Base-by-base conservation (phyloP, 441 rosid species). In the Pelargonium cotyledonis region DNA sequence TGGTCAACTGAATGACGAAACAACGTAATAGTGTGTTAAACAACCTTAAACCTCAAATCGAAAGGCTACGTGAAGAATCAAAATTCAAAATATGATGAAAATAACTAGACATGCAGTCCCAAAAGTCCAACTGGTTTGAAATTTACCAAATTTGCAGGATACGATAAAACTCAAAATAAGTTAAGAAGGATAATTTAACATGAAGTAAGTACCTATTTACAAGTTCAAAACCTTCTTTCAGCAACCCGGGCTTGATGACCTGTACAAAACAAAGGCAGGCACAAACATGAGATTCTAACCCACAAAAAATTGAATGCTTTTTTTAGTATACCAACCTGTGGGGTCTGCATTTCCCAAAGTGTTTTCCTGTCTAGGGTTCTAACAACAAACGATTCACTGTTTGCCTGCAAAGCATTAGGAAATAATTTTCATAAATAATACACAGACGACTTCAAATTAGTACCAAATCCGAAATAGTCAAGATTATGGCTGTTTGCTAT, bases 321-420 rank as follows among this genome's bases (percentile, higher is more conserved):
- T 0, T 53, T 14, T n/a, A 14, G 60, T 14, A 53, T 5, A 29
- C 47, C 23, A 77, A 90, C 98, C 96, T 94, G 97, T 60, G 96
- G 98, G 47, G 98, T 91, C 77, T 94, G 98, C 96, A 94, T 94
- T 74, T 94, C 97, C 98, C 97, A 91, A 62, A 91, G 93, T 9
- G 89, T 94, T 79, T 84, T 94, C 19, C 97, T 85, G 75, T 93
- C 95, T 35, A 93, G 86, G 66, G 98, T 93, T 84, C 73, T 86
- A 64, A 85, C 92, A 23, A 93, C 96, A 65, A 89, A 89, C 12
- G 90, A 86, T 68, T 89, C 84, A 40, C 82, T 74, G 65, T 85
- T 86, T 57, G 90, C 97, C 98, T 90, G 88, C 44, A 71, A 0
- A 43, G 14, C 61, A 66, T 38, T 10, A 63, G 21, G 55, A 10